Evolutionary conservation across 257 asterid genomes (phyloP), one percentile per base, ranked within the genome.

Genomic region (Orobanche coerulescens): DNA sequence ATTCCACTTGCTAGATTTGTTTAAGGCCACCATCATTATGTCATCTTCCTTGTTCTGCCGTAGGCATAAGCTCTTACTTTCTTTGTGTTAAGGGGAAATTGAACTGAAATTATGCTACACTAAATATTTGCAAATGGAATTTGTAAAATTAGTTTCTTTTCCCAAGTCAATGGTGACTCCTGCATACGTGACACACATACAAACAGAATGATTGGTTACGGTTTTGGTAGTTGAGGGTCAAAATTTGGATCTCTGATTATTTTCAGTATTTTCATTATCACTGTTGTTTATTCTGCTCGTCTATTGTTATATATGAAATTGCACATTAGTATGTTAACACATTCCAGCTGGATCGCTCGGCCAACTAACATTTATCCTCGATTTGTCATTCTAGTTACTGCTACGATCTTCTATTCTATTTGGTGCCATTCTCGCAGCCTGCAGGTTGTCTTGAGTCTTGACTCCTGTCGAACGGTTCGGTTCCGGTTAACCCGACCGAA

Each of bases 331-430:
- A 18, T 59, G 14, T 19, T 28, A 30, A 4, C 20, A 18, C 23
- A 39, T 39, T 25, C 18, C 26, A 53, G 53, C 23, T 16, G 11
- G 50, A 50, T 28, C 50, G 52, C 53, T 26, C 26, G 4, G 10
- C 10, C 46, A 44, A 55, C 28, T 18, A 58, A 39, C 49, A 25
- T 28, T 40, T 61, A 42, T 46, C 12, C 61, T 24, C 16, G 18
- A 67, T 56, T 24, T 47, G 49, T 55, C 44, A 46, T 40, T 31
- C 55, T 43, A 12, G 23, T 43, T 64, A 56, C 66, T 54, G 58
- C 58, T 48, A 48, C 58, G 52, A 46, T 14, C n/a, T 6, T 44
- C 16, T 39, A 39, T 58, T 26, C 54, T 66, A 11, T 50, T 30
- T 42, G 37, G 19, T 36, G 51, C 22, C 22, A 14, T 8, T 53